A percentile compares a stretch with the other conserved stretches of the same genome.
phyloP scores from a whole-genome alignment of 768 basidiomycete genomes.

The Leccinum ochraceum region DNA sequence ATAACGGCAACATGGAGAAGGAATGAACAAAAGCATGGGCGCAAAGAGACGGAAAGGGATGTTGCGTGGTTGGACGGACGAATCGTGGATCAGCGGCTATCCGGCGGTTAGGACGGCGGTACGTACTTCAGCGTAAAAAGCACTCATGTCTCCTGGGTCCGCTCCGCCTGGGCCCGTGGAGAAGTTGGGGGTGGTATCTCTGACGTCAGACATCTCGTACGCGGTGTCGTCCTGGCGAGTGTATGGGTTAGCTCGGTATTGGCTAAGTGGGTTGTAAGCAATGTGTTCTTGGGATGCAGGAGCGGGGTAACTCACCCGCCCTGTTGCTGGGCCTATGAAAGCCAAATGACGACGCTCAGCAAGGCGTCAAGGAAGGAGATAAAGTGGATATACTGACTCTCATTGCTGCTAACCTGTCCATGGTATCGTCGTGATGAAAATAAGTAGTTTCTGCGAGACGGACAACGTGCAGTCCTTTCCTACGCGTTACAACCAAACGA shows the following conservation, averaged over 20 bases:
- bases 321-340: constrained; percentile 66
- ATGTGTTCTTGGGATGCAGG: neutral
- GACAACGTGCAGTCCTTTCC: neutral
- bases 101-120: neutral
- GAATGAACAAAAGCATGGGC: neutral
- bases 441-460: constrained; percentile 21
- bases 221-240: constrained; percentile 57
- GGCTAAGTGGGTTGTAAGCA: constrained; percentile 18
- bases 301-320: constrained; percentile 42
- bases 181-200: constrained; percentile 55
- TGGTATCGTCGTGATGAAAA: constrained; percentile 64
- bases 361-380: neutral
- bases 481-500: constrained; percentile 14
- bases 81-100: neutral
- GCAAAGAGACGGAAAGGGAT: neutral
- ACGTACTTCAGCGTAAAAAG: constrained; percentile 74
- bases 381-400: constrained; percentile 49
- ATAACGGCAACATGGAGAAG: neutral
- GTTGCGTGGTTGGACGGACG: neutral
- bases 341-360: constrained; percentile 6
- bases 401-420: constrained; percentile 90
- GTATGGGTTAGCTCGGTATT: constrained; percentile 58
- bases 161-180: constrained; percentile 34
- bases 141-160: constrained; percentile 62
- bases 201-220: constrained; percentile 75